phyloP scores from a whole-genome alignment of 768 basidiomycete genomes.

The Phaeotremella fagi region DNA sequence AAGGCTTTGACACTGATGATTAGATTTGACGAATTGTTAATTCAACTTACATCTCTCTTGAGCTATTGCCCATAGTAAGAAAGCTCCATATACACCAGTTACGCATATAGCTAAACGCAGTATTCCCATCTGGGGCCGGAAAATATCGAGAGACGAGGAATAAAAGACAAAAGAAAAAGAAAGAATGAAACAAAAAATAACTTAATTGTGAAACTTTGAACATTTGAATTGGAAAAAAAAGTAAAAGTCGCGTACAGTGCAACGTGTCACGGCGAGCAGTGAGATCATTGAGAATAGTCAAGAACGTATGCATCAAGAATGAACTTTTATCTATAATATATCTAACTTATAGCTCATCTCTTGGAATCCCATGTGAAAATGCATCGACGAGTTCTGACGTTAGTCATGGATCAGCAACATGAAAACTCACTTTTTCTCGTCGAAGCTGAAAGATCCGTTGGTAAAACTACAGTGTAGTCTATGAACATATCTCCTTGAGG shows the following conservation, averaged over 20 bases:
- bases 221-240: no score
- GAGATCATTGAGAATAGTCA: no score
- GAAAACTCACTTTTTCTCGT: conserved; percentile 67
- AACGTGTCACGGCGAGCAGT: no score
- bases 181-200: no score
- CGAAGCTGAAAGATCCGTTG: conserved; percentile 63
- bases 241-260: no score
- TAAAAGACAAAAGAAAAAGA: no score
- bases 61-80: conserved; percentile 84
- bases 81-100: conserved; percentile 86
- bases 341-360: no score
- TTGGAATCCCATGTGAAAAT: neutral
- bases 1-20: conserved; percentile 41
- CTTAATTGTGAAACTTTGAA: no score
- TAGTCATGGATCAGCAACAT: neutral
- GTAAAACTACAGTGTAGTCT: conserved; percentile 89
- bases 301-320: no score
- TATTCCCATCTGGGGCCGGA: no score
- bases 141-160: no score
- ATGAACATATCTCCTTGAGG: conserved; percentile 74
- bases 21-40: neutral
- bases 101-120: conserved; percentile 70
- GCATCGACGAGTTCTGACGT: neutral
- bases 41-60: conserved; percentile 76
- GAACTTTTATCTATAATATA: no score